These are phyloP conservation scores for Nevesoporus exiguus DNA, from an alignment of 768 basidiomycete species.

Conservation along the genomic window DNA sequence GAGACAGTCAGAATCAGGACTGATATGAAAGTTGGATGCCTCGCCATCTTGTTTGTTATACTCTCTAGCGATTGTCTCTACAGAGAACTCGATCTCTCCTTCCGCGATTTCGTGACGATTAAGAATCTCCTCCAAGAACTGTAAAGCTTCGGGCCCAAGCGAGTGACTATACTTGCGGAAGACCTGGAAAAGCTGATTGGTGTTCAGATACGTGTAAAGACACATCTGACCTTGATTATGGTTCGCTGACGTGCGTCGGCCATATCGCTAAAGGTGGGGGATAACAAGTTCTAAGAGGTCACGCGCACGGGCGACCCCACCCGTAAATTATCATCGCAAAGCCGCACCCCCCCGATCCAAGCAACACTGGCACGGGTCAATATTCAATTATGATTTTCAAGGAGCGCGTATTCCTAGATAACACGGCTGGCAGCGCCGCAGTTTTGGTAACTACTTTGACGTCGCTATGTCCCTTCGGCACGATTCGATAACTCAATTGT, in stretches of 20 bases:
- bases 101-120: conserved; percentile 67
- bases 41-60: conserved; percentile 88
- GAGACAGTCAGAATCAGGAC: not conserved
- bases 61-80: conserved; percentile 80
- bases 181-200: conserved; percentile 43
- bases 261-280: conserved; percentile 23
- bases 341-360: no score
- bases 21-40: conserved; percentile 10
- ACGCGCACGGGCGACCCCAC: no score
- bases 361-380: no score
- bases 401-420: no score
- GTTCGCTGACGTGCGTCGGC: conserved; percentile 37
- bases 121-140: conserved; percentile 68
- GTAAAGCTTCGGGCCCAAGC: conserved; percentile 72
- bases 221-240: conserved; percentile 41
- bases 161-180: conserved; percentile 89
- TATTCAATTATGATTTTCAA: no score
- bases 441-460: no score
- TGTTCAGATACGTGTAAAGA: not conserved
- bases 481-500: not conserved
- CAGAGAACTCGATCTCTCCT: conserved; percentile 65
- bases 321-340: no score
- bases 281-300: no score
- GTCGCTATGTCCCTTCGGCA: not conserved
- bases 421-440: no score